Conservation (phyloP, 2,329 filamentous ascomycete genomes). For the Paraphaeosphaeria minitans region DNA sequence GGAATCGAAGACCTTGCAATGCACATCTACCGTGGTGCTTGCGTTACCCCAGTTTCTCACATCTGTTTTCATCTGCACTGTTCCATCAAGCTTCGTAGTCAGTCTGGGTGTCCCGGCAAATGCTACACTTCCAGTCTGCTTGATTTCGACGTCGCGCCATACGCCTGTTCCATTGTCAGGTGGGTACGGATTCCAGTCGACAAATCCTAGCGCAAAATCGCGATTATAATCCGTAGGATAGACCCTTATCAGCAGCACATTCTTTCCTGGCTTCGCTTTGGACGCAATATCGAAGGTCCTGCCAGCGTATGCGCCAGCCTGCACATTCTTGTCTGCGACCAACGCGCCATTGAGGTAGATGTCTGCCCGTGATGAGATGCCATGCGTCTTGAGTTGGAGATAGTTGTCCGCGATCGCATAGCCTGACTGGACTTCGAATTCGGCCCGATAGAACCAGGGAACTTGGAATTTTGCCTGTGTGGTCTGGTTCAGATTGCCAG, state of each 20-base stretch:
- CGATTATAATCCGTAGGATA: constrained; percentile 65
- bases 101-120: constrained; percentile 43
- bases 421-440: constrained; percentile 50
- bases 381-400: constrained; percentile 62
- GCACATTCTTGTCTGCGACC: constrained; percentile 55
- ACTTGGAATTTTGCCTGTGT: constrained; percentile 56
- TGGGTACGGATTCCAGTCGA: constrained; percentile 67
- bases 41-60: constrained; percentile 25
- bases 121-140: constrained; percentile 56
- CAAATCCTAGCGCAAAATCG: constrained; percentile 64
- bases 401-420: constrained; percentile 42
- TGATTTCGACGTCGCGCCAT: constrained; percentile 64
- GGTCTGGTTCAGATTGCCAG: constrained; percentile 54
- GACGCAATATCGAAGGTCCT: constrained; percentile 61
- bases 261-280: constrained; percentile 46
- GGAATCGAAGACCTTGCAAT: constrained; percentile 20
- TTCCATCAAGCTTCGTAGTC: constrained; percentile 24
- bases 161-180: constrained; percentile 67
- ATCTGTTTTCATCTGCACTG: constrained; percentile 28
- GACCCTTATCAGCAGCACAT: constrained; percentile 60
- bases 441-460: constrained; percentile 65
- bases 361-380: constrained; percentile 65
- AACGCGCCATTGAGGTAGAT: constrained; percentile 63
- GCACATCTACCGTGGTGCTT: constrained; percentile 17
- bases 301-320: constrained; percentile 64